These are phyloP conservation scores for Sporothrix sp. DNA, from an alignment of 2,329 filamentous ascomycete genomes.

Conservation along the genomic window DNA sequence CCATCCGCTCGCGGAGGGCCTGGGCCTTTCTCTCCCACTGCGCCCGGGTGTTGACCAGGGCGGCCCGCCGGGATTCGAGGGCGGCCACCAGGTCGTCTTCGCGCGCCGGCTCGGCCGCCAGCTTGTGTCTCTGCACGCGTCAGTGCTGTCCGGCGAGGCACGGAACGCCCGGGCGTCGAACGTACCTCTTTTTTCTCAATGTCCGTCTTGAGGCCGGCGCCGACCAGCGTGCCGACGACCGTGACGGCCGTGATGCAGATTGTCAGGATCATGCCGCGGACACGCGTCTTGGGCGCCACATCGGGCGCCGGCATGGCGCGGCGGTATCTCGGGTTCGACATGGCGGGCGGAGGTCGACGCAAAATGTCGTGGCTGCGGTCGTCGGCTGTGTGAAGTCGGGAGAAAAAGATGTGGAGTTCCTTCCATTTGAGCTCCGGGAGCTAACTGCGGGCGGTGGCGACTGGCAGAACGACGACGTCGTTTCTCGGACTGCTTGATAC, in stretches of 20 bases:
- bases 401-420: conserved; percentile 2
- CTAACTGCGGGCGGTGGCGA: conserved; percentile 14
- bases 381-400: too few relatives aligned
- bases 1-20: conserved; percentile 22
- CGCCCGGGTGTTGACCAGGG: conserved; percentile 20
- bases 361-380: not conserved
- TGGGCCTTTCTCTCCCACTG: conserved; percentile 26
- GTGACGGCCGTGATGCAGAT: conserved; percentile 23
- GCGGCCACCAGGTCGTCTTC: conserved; percentile 24
- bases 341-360: not conserved
- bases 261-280: conserved; percentile 17
- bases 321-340: not conserved
- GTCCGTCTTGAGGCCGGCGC: conserved; percentile 26
- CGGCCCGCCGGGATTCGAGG: conserved; percentile 21
- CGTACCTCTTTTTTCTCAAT: conserved; percentile 18
- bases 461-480: conserved; percentile 12
- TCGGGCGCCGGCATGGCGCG: not conserved
- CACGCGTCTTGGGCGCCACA: conserved; percentile 7
- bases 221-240: conserved; percentile 25
- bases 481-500: too few relatives aligned
- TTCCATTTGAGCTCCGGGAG: not conserved
- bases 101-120: conserved; percentile 15
- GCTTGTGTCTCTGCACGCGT: conserved; percentile 14
- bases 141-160: too few relatives aligned
- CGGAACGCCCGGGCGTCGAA: too few relatives aligned